These are phyloP conservation scores for Penicillium sp. DNA, from an alignment of 2,329 filamentous ascomycete species.

Conservation along the genomic window DNA sequence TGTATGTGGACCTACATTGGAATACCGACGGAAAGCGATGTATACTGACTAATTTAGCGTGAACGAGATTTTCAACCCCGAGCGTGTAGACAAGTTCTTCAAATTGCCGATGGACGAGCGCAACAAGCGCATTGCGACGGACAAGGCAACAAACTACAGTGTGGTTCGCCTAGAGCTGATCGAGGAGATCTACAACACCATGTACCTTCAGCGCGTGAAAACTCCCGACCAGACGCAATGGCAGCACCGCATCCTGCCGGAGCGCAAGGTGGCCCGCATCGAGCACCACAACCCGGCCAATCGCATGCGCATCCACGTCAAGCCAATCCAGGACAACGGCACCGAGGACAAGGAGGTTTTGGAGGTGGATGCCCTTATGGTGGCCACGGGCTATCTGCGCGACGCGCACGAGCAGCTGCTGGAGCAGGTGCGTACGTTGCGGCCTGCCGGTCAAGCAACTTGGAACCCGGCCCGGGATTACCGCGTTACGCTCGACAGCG, in stretches of 20 bases:
- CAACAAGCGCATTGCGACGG: slow-evolving; percentile 56
- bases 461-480: slow-evolving; percentile 75
- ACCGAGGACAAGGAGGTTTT: slow-evolving; percentile 53
- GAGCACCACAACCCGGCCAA: slow-evolving; percentile 48
- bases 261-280: slow-evolving; percentile 62
- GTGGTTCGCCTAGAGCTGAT: slow-evolving; percentile 89
- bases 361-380: slow-evolving; percentile 74
- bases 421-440: slow-evolving; percentile 58
- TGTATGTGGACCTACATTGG: slow-evolving; percentile 53
- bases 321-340: slow-evolving; percentile 40
- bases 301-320: slow-evolving; percentile 57
- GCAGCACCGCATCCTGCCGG: slow-evolving; percentile 73
- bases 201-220: slow-evolving; percentile 78
- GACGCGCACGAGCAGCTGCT: slow-evolving; percentile 75
- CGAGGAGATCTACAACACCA: slow-evolving; percentile 77
- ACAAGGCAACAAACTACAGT: slow-evolving; percentile 86
- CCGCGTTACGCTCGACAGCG: slow-evolving; percentile 63
- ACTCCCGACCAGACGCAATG: slow-evolving; percentile 66
- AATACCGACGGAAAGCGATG: background rate
- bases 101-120: slow-evolving; percentile 60
- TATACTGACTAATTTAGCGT: slow-evolving; percentile 52
- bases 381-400: slow-evolving; percentile 80
- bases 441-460: slow-evolving; percentile 54
- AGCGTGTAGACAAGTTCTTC: slow-evolving; percentile 72
- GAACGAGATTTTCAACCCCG: slow-evolving; percentile 93